Evolutionary conservation across 1,284 basidiomycete species (phyloP), one percentile per base, ranked within the genome.

Genomic region (Leccinum pachyderme): DNA sequence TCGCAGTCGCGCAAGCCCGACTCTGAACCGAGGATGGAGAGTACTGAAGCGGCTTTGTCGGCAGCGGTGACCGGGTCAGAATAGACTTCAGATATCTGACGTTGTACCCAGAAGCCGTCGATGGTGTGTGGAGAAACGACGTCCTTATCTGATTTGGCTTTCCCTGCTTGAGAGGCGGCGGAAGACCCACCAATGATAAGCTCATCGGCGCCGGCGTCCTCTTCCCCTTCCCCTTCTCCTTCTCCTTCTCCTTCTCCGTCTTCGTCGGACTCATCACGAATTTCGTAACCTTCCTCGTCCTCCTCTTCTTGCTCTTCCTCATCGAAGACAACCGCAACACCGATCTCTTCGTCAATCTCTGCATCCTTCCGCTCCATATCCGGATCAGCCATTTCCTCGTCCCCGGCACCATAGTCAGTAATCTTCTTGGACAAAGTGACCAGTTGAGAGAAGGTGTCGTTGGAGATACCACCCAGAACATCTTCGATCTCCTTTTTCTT

Each of bases 21-120:
- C 65, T 97, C 94, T 7, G 95, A 95, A 24, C 87, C 87, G 46
- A 99, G 89, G 67, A 96, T 87, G 52, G 86, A 84, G 55, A 99
- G 86, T 0, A 96, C 93, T 11, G 87, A 78, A 1, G 88, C 77
- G 0, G 97, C 92, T 70, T 99, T 96, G 72, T 95, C 91, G 57
- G 93, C 89, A 1, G 95, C 91, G 31, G 95, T 96, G 63, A 96
- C 89, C 1, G 95, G 93, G 70, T 99, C 97, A 4, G 94, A 82
- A 69, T 98, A 98, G 33, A 93, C 82, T 66, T 91, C 86, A 1
- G 91, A 86, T 56, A 99, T 87, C 57, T 96, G 90, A 4, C 96
- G 87, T 70, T 99, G 97, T 0, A 99, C 91, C 95, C 95, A 99
- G 82, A 98, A 99, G 32, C 87, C 95, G 71, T 99, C 96, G 63